These are phyloP conservation scores for Apophysomyces trapeziformis DNA, from an alignment of 371 early-diverging fungal species.

Conservation along the genomic window DNA sequence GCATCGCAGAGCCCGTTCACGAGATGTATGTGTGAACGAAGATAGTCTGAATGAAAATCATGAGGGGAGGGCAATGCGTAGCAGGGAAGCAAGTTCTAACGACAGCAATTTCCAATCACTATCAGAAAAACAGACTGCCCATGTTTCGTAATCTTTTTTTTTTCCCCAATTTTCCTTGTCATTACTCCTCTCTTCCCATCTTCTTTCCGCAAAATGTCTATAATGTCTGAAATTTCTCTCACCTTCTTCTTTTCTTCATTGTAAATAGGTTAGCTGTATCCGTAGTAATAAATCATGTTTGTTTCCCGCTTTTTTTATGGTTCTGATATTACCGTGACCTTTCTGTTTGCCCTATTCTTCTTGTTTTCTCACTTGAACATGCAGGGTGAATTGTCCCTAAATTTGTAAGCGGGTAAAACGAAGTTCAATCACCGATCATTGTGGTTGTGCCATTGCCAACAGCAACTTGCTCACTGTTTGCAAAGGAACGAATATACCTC, in stretches of 20 bases:
- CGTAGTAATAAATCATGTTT: conserved; percentile 9
- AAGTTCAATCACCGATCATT: too few relatives aligned
- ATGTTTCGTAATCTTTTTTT: not conserved
- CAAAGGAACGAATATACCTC: too few relatives aligned
- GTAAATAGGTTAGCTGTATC: conserved; percentile 10
- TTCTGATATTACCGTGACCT: too few relatives aligned
- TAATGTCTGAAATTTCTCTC: not conserved
- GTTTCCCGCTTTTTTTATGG: not conserved
- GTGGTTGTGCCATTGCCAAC: too few relatives aligned
- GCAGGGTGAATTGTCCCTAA: too few relatives aligned
- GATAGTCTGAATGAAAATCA: not conserved
- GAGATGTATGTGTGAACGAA: conserved; percentile 1
- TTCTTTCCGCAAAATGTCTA: conserved; percentile 6
- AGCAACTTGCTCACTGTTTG: too few relatives aligned
- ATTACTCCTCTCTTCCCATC: not conserved
- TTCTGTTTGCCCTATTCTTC: too few relatives aligned
- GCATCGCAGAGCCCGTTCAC: not conserved
- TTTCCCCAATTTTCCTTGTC: not conserved
- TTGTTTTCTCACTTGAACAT: too few relatives aligned
- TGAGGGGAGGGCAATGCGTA: not conserved
- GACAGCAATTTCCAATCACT: not conserved
- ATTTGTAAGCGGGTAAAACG: too few relatives aligned
- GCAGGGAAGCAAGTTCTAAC: not conserved
- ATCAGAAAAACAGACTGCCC: not conserved
- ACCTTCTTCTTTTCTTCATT: not conserved